These are phyloP conservation scores for Annona cherimola DNA, from an alignment of 164 flowering plant genomes.

Conservation along the genomic window DNA sequence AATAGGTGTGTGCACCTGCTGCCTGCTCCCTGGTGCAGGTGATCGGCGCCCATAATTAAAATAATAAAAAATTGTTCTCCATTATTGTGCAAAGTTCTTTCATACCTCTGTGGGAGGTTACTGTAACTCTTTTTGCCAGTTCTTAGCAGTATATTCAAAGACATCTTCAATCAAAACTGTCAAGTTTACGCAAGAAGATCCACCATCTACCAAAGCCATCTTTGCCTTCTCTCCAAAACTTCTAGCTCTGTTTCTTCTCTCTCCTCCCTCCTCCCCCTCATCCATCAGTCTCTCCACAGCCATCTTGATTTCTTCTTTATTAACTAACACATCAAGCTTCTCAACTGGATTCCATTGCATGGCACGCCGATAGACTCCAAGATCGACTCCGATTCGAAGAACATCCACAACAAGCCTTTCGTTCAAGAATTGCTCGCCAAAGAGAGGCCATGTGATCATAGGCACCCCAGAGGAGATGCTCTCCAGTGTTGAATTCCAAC, in stretches of 20 bases:
- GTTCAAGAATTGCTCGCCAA: constrained; percentile 52
- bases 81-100: too few species aligned
- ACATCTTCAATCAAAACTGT: constrained; percentile 36
- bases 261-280: constrained; percentile 29
- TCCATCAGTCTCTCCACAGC: constrained; percentile 37
- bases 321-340: constrained; percentile 7
- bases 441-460: constrained; percentile 60
- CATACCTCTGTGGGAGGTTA: too few species aligned
- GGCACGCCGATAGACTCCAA: neutral
- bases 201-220: constrained; percentile 42
- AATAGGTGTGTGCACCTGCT: too few species aligned
- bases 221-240: constrained; percentile 32
- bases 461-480: constrained; percentile 45
- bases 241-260: constrained; percentile 29
- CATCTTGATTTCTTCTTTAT: constrained; percentile 18
- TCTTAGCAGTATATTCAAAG: neutral
- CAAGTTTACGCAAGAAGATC: constrained; percentile 38
- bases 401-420: constrained; percentile 46
- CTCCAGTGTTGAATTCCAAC: constrained; percentile 70
- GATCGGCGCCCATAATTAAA: too few species aligned
- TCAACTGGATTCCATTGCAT: constrained; percentile 40
- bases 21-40: too few species aligned
- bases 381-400: neutral
- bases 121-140: too few species aligned
- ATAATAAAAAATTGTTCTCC: too few species aligned